phyloP scores from a whole-genome alignment of 164 flowering plant species.

The Annona squamosa region DNA sequence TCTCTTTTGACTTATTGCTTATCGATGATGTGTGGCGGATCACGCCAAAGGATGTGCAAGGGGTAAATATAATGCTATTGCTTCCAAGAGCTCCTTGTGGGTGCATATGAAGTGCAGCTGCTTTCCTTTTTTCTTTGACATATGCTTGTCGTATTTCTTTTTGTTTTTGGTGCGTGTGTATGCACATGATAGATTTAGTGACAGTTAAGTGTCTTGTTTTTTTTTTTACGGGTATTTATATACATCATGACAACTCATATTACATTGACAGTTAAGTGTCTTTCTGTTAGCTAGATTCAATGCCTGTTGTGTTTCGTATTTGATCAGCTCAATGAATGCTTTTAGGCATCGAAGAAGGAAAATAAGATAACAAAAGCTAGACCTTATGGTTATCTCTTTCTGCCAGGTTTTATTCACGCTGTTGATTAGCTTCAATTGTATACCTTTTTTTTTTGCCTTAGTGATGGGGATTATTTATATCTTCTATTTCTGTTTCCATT shows the following conservation, averaged over 20 bases:
- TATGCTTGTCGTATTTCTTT: background rate
- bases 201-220: background rate
- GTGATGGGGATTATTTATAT: background rate
- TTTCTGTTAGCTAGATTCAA: background rate
- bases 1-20: background rate
- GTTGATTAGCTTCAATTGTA: background rate
- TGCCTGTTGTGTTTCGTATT: background rate
- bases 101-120: too few species aligned
- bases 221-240: background rate
- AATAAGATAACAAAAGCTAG: background rate
- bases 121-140: too few species aligned
- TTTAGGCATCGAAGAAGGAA: background rate
- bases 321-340: background rate
- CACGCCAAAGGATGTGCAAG: too few species aligned
- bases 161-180: background rate
- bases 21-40: background rate
- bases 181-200: background rate
- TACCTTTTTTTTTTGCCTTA: background rate
- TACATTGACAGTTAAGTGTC: background rate
- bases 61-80: too few species aligned
- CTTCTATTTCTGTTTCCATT: constrained; percentile 1
- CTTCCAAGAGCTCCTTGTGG: too few species aligned
- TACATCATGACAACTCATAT: background rate
- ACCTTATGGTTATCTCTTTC: background rate
- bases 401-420: background rate